Base-by-base conservation (phyloP, 139 green algal species). In the Chlorella sp. region DNA sequence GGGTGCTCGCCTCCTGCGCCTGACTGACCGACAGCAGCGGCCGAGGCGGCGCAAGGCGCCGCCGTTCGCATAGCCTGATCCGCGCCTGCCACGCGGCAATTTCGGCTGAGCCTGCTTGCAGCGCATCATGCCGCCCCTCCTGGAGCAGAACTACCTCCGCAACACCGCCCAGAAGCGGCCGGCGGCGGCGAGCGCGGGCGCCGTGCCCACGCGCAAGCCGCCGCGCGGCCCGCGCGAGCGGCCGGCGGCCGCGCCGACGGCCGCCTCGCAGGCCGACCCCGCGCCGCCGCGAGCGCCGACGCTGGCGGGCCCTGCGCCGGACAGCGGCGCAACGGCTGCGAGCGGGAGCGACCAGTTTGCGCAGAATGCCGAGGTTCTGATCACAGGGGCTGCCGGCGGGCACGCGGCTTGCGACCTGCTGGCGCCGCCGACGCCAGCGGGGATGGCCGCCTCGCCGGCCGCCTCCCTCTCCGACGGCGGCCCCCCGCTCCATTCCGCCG, bases 71-170 rank as follows among this genome's bases (percentile, higher is more conserved):
- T n/a, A n/a, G n/a, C n/a, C n/a, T n/a, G n/a, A n/a, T n/a, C n/a
- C n/a, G n/a, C n/a, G n/a, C n/a, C n/a, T n/a, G n/a, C n/a, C n/a
- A n/a, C n/a, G n/a, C n/a, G n/a, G n/a, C n/a, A n/a, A n/a, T n/a
- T n/a, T n/a, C n/a, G n/a, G n/a, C n/a, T n/a, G n/a, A n/a, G 17
- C 33, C 23, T 63, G 56, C 56, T 33, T 77, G 60, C 60, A 71
- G 53, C 60, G 65, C 43, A 67, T 84, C 50, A 83, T 84, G 79
- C 79, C 79, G 35, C 75, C 51, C 2, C 50, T 84, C 50, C 75
- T 84, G 61, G 50, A 72, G 41, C 72, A 81, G 42, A 81, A 81
- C 60, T 81, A 81, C 60, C 35, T 59, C 27, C 60, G 69, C 59
- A 81, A 73, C 68, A 71, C 76, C 1, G 2, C 14, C 11, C 35